Base-by-base conservation (phyloP, 106 monocot species). In the Phalaenopsis equestris region DNA sequence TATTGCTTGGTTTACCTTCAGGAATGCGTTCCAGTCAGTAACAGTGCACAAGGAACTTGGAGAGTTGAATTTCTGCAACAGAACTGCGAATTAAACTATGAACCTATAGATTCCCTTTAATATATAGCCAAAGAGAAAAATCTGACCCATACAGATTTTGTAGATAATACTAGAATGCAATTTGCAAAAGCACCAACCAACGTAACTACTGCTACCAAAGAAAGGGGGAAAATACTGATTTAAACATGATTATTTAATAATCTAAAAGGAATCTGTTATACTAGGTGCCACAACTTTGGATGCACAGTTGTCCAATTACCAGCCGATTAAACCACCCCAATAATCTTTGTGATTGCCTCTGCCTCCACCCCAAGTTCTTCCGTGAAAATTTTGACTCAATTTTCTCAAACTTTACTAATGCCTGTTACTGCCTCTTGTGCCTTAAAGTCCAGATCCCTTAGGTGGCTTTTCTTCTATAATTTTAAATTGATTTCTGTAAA, bases 31-130 rank as follows among this genome's bases (percentile, higher is more conserved):
- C 98, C 98, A 99, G 81, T 99, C 94, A 67, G 83, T 64, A 52
- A 81, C 90, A 41, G 94, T 89, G 78, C 93, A 93, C 30, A 83
- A 72, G 47, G 93, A 86, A 77, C 94, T 93, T 68, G 98, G 93
- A 6, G 92, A 99, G 72, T 95, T 95, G 81, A 99, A 90, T 92
- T 95, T 94, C 93, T 99, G 78, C 76, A 16, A 82, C 74, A 67
- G 1, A 80, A 80, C n/a, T 48, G 84, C 64, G 84, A 80, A 55
- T 52, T 76, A 76, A 49, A 30, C 24, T 49, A 39, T 30, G 42
- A 3, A 49, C 30, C 9, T 49, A 76, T n/a, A 37, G 45, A 75
- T 75, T 5, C 24, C 16, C n/a, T 75, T 75, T 18, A 75, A 75
- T 75, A 75, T 75, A 75, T 19, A 45, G 41, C 41, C 39, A 38